Base-by-base conservation (phyloP, 495 filamentous ascomycete species). In the Hypomontagnella monticulosa region DNA sequence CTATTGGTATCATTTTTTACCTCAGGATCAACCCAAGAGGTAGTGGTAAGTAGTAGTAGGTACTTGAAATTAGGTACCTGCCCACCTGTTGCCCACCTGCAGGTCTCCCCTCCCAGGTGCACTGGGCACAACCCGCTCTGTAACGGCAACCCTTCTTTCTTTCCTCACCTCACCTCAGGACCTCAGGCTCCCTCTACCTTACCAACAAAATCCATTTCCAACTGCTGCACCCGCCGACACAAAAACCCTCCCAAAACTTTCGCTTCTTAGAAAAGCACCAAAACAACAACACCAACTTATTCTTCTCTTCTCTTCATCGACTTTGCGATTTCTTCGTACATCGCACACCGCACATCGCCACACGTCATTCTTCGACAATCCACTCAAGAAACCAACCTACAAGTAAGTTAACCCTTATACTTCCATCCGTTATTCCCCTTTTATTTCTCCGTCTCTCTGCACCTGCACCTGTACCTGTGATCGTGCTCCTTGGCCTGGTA, bases 221-320 rank as follows among this genome's bases (percentile, higher is more conserved):
- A 59, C 40, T 20, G 36, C 56, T 49, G 78, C 77, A 79, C 81
- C 72, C 76, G 78, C 79, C 78, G 75, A 82, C 80, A 82, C 77
- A 81, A 76, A 78, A 76, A 71, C 69, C 67, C 73, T 71, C 58
- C 72, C 70, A 65, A 65, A 75, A 71, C 71, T 73, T 71, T 73
- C 68, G 70, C 69, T 74, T 72, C 68, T 64, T 65, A 72, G 70
- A 67, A 67, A 63, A 64, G 69, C 76, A 71, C 68, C 71, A 69
- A 73, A 70, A 72, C 47, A 61, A 73, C 72, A 71, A 74, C 69
- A 71, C 70, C 69, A 61, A 62, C 67, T 54, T 54, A 62, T 71
- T 63, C 70, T 59, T 55, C 66, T 54, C 72, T 71, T 63, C 67
- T 57, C 48, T 50, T 61, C 15, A 33, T 10, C 34, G 38, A 33